These are phyloP conservation scores for Fraxinus cuspidata DNA, from an alignment of 257 asterid genomes.

Conservation along the genomic window DNA sequence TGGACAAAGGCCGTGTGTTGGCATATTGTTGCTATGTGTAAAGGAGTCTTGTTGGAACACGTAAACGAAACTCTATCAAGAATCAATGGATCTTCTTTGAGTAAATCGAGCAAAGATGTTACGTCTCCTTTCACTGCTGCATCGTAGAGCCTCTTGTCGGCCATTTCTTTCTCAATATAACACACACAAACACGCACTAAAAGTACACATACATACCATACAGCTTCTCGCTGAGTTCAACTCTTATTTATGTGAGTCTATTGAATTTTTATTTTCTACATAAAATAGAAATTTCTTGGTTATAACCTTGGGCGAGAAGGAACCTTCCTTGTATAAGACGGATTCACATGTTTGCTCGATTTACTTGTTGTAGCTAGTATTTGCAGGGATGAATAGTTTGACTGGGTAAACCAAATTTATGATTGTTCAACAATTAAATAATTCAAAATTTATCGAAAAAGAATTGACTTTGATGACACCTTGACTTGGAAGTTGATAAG, in stretches of 20 bases:
- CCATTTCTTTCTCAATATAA: background rate
- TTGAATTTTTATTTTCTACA: too few species aligned
- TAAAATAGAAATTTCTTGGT: background rate
- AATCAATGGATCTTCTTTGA: constrained; percentile 32
- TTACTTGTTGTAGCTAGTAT: background rate
- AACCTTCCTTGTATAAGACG: background rate
- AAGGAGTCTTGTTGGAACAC: constrained; percentile 38
- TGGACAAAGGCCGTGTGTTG: constrained; percentile 34
- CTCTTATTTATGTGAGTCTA: background rate
- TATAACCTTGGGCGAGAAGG: background rate
- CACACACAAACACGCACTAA: too few species aligned
- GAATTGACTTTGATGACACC: background rate
- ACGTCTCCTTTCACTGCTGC: constrained; percentile 42
- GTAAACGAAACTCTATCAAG: constrained; percentile 41
- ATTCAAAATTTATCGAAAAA: too few species aligned
- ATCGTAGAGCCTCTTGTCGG: constrained; percentile 39
- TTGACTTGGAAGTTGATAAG: background rate
- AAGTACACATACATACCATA: too few species aligned
- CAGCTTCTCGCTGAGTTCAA: constrained; percentile 4
- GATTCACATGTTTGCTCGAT: background rate
- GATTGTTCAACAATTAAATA: too few species aligned
- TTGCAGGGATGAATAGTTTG: background rate
- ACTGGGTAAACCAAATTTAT: background rate
- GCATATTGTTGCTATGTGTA: constrained; percentile 45
- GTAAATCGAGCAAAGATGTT: constrained; percentile 22